Base-by-base conservation (phyloP, 2,329 filamentous ascomycete species). In the Trichoderma breve region DNA sequence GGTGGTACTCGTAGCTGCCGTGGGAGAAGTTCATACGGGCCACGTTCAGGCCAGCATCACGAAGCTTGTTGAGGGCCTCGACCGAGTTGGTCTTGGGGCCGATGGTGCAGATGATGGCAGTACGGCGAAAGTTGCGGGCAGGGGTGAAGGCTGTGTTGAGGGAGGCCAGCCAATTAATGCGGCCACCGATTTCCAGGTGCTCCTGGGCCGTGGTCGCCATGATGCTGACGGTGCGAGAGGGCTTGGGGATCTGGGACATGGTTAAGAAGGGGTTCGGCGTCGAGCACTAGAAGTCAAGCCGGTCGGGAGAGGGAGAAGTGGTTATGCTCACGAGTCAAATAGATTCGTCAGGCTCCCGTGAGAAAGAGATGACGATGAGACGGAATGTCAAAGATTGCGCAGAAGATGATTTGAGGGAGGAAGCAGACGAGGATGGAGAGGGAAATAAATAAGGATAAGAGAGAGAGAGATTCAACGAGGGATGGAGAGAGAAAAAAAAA, bases 21-120 rank as follows among this genome's bases (percentile, higher is more conserved):
- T 84, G 94, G 93, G 82, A 97, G 83, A 98, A 98, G 92, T 99
- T 99, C 96, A 99, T 99, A 86, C 96, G 95, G 78, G 98, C 96
- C 77, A 99, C 94, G 85, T 98, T 98, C 80, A 98, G 91, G 84
- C 96, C 96, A 76, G 92, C 92, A 81, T 88, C 89, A 83, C 95
- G 93, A 79, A 99, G 93, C 83, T 91, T 89, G 86, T 98, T 98
- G 86, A 99, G 97, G 84, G 94, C 95, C 87, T 98, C 93, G 72
- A 95, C 92, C 47, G 94, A 97, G 89, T 99, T 99, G 79, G 96
- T 99, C 91, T 98, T 99, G 82, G 96, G 96, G 74, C 96, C 96
- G 82, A 99, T 98, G 79, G 96, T 98, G 87, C 95, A 94, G 85
- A 99, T 98, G 86, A 99, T 99, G 81, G 95, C 97, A 75, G 95